Evolutionary conservation across 331 rosid species (phyloP).

Genomic region (Malus hybrid): DNA sequence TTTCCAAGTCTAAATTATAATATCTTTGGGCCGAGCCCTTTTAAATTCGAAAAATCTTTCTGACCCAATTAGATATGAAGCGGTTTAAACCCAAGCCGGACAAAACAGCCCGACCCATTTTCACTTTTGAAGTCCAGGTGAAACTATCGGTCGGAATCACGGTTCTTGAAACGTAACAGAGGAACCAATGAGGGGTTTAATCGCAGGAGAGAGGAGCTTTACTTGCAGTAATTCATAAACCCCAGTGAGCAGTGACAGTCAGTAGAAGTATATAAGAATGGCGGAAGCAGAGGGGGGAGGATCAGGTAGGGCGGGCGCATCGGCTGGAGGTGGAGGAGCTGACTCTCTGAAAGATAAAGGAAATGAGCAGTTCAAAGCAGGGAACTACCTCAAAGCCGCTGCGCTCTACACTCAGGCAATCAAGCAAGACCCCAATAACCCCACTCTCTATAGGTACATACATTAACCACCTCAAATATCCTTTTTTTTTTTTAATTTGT

Average conservation of each 20-base stretch:
- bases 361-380: conserved; percentile 81
- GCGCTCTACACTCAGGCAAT: conserved; percentile 95
- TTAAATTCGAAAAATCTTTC: neutral
- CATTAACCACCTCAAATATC: neutral
- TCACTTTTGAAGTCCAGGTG: neutral
- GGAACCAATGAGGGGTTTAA: neutral
- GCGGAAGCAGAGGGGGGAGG: conserved; percentile 40
- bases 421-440: conserved; percentile 79
- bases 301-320: conserved; percentile 23
- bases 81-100: neutral
- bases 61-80: neutral
- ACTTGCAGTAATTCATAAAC: neutral
- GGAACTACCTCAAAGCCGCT: conserved; percentile 90
- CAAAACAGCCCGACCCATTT: neutral
- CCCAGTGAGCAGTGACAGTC: neutral
- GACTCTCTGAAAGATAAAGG: conserved; percentile 84
- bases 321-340: conserved; percentile 24
- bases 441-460: conserved; percentile 75
- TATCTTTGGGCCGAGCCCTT: neutral
- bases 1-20: neutral
- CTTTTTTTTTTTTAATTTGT: neutral
- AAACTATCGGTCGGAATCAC: neutral
- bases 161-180: neutral
- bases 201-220: neutral
- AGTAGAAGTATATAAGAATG: conserved; percentile 23